Evolutionary conservation across 78 protist genomes (phyloP).

Genomic region (Polysphondylium violaceum): DNA sequence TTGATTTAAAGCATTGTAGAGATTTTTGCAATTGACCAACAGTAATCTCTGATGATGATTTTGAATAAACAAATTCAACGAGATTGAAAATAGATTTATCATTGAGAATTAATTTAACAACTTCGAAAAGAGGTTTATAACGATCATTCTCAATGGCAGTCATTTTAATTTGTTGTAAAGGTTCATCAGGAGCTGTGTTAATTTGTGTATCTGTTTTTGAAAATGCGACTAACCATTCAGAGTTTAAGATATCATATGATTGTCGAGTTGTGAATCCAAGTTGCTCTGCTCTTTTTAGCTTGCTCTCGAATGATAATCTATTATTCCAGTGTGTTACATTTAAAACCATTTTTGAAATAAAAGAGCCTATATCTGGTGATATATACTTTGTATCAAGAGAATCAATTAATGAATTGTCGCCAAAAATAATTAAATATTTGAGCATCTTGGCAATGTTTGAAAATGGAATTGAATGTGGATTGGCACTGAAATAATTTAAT

Average conservation of each 20-base stretch:
- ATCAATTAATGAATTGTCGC: conserved; percentile 24
- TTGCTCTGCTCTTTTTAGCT: background rate
- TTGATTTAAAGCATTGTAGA: background rate
- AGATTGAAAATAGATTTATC: background rate
- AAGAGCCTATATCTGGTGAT: too few relatives aligned
- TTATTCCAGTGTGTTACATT: too few relatives aligned
- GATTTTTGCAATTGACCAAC: background rate
- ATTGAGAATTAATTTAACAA: background rate
- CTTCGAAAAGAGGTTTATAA: background rate
- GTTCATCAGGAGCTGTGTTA: too few relatives aligned
- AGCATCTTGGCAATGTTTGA: background rate
- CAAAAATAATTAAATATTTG: conserved; percentile 19
- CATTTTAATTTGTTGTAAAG: background rate
- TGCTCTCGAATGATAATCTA: background rate
- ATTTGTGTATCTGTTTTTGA: too few relatives aligned
- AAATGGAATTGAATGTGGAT: conserved; percentile 12
- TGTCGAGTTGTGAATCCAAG: conserved; percentile 3
- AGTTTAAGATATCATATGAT: background rate
- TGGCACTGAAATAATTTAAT: background rate
- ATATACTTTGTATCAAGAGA: too few relatives aligned
- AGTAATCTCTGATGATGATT: too few relatives aligned
- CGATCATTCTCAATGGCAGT: background rate
- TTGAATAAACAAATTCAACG: background rate
- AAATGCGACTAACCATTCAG: background rate
- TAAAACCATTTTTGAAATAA: background rate